Evolutionary conservation across 1,139 yeast genomes (phyloP).

Genomic region (Debaryomyces nepalensis): DNA sequence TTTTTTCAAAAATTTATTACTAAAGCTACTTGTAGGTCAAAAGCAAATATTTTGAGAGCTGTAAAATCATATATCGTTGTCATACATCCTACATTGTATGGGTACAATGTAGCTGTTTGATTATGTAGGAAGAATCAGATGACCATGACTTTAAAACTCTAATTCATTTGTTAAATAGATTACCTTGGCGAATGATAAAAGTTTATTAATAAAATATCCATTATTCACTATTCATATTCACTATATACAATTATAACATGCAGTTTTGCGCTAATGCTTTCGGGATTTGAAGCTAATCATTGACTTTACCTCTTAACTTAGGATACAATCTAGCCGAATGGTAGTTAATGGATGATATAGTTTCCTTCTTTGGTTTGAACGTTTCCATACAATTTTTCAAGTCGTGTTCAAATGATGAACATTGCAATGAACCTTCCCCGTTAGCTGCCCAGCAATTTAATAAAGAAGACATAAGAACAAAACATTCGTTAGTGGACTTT

Average conservation of each 20-base stretch:
- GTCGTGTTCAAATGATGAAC: conserved; percentile 63
- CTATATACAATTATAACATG: conserved; percentile 8
- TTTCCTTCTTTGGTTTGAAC: conserved; percentile 51
- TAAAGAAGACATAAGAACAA: conserved; percentile 81
- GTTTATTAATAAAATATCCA: conserved; percentile 2
- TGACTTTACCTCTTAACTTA: conserved; percentile 74
- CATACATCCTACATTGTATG: too few relatives aligned
- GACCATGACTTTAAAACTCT: too few relatives aligned
- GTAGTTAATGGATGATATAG: conserved; percentile 64
- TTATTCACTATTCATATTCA: background rate
- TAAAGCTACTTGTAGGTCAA: too few relatives aligned
- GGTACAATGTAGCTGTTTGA: too few relatives aligned
- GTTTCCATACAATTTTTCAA: conserved; percentile 54
- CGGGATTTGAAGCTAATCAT: conserved; percentile 49
- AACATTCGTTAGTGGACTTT: conserved; percentile 70
- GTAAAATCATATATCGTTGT: too few relatives aligned
- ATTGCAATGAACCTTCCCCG: conserved; percentile 76
- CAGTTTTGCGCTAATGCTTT: background rate
- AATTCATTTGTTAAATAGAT: background rate
- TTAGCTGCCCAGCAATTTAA: conserved; percentile 96
- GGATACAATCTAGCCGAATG: conserved; percentile 84
- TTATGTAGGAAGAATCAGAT: too few relatives aligned
- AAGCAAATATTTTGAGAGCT: too few relatives aligned
- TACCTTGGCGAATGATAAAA: background rate
- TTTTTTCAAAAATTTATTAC: conserved; percentile 17